A percentile compares a stretch with the other conserved stretches of the same genome.
Conservation (phyloP, 179 eudicot genomes). For the Corrigiola litoralis region DNA sequence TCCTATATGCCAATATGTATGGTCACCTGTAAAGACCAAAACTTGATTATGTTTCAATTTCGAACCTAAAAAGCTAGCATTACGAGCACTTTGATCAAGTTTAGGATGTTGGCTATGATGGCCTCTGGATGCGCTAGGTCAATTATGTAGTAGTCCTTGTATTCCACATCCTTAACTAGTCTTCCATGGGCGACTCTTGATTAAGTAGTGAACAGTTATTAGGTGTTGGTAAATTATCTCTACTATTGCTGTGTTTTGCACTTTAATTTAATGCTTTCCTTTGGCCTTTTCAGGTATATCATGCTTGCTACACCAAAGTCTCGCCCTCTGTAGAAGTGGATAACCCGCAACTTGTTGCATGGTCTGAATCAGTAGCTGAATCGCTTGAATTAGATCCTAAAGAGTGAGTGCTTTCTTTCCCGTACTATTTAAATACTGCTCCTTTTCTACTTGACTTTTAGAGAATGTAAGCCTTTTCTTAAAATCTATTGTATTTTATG, state of each 20-base stretch:
- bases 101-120: neutral
- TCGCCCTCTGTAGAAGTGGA: constrained; percentile 87
- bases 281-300: constrained; percentile 56
- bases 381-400: constrained; percentile 76
- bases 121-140: neutral
- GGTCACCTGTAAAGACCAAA: neutral
- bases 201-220: neutral
- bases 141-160: neutral
- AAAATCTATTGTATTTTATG: neutral
- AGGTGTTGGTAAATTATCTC: neutral
- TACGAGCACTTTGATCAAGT: neutral
- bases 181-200: neutral
- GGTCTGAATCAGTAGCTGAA: constrained; percentile 88
- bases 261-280: neutral
- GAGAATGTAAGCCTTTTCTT: neutral
- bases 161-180: neutral
- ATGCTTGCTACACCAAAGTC: constrained; percentile 83
- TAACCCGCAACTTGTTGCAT: constrained; percentile 87
- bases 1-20: neutral
- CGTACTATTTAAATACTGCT: too few species aligned
- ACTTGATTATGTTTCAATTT: neutral
- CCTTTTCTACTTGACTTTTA: too few species aligned
- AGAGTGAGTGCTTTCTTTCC: constrained; percentile 58
- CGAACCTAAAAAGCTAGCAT: neutral
- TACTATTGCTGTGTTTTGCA: neutral